Base-by-base conservation (phyloP, 1,284 basidiomycete genomes). In the Pyrrhoderma lamaoense region DNA sequence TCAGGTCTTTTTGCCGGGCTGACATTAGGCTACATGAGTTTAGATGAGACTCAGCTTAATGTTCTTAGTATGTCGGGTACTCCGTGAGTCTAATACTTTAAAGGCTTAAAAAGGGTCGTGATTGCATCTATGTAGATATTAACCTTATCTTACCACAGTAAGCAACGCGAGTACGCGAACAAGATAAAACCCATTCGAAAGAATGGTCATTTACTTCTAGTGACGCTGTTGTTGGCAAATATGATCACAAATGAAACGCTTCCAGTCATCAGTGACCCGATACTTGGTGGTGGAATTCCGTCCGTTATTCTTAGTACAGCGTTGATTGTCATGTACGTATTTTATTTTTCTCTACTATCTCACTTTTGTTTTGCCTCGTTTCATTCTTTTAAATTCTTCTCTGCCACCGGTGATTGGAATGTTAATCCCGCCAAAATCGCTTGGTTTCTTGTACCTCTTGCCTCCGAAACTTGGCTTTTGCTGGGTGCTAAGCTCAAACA, bases 231-330 rank as follows among this genome's bases (percentile, higher is more conserved):
- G 8, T 70, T 93, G 27, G 82, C 85, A 42, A 91, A 92, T 67
- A 91, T 92, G 89, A 89, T 94, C 59, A 84, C 86, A 59, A 93
- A 93, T 66, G 92, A 94, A 69, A 82, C 90, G 2, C 77, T 97
- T 3, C 93, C 94, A 25, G 83, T 97, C 62, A 92, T 97, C 60
- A 79, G 89, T 23, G 90, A 93, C 62, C 84, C 84, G 21, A 74
- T 97, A 38, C 76, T 97, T 1, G 93, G 93, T 34, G 90, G 91
- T 37, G 90, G 91, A 23, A 67, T 87, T 9, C 79, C 76, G 61
- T 87, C 89, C 45, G 89, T 93, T 52, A 73, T 90, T 51, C 83
- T 87, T 47, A 91, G 86, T 56, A 94, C 91, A 0, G 78, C 85
- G 31, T 78, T 93, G 59, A 91, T 93, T 59, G 88, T 92, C 58